Conservation (phyloP, 2,329 filamentous ascomycete species). For the Botrytis pseudocinerea region DNA sequence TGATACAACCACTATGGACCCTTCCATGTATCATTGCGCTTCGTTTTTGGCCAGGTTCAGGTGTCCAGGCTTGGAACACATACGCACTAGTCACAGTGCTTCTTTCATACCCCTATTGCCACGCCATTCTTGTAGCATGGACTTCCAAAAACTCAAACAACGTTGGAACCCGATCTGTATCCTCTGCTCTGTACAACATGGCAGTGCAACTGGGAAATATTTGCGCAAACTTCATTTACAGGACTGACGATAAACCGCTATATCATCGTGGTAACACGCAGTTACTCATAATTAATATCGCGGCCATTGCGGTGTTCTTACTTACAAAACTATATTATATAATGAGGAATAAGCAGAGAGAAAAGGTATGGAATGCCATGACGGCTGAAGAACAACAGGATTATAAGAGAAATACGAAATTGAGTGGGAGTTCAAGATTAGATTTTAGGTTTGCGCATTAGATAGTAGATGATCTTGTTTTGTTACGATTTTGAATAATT, state of each 20-base stretch:
- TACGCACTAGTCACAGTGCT: conserved; percentile 43
- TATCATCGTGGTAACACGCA: conserved; percentile 60
- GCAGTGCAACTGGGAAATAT: conserved; percentile 45
- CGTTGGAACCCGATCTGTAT: conserved; percentile 62
- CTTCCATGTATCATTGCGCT: conserved; percentile 45
- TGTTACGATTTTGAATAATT: not conserved
- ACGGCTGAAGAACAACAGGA: conserved; percentile 43
- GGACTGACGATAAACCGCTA: conserved; percentile 53
- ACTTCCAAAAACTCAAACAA: conserved; percentile 59
- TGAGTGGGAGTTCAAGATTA: conserved; percentile 44
- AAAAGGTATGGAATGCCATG: conserved; percentile 49
- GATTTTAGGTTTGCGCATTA: conserved; percentile 45
- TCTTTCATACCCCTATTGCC: conserved; percentile 38
- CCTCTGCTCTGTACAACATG: conserved; percentile 61
- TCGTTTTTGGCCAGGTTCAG: conserved; percentile 36
- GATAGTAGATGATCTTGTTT: not conserved
- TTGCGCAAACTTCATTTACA: conserved; percentile 49
- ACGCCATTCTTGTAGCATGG: conserved; percentile 44
- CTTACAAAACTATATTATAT: conserved; percentile 52
- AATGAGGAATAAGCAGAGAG: conserved; percentile 45
- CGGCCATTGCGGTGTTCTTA: conserved; percentile 52
- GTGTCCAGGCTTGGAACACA: conserved; percentile 40
- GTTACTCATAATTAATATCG: conserved; percentile 51
- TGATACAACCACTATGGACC: conserved; percentile 45
- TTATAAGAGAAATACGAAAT: conserved; percentile 43